Percentiles rank a stretch among this genome's conserved stretches.
Conservation (phyloP, 169 alveolate genomes). For the Neospora caninum region DNA sequence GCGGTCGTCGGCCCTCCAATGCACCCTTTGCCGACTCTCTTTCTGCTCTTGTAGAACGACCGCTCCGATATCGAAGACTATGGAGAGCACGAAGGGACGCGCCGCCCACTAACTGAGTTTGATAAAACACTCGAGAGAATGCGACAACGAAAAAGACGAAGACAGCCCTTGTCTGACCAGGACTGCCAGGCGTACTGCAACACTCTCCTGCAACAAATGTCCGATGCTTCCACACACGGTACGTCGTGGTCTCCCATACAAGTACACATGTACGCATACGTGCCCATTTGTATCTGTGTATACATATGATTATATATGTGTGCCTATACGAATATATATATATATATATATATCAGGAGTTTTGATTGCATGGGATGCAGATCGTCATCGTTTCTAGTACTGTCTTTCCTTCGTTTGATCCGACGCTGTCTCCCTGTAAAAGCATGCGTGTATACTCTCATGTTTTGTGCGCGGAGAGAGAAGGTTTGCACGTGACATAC, state of each 20-base stretch:
- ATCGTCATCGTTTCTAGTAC: too few relatives aligned
- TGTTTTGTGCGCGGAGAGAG: too few relatives aligned
- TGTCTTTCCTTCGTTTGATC: too few relatives aligned
- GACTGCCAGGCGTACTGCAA: conserved; percentile 46
- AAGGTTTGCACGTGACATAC: too few relatives aligned
- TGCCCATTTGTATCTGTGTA: neutral
- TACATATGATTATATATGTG: neutral
- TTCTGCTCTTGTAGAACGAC: neutral
- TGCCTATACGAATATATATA: neutral
- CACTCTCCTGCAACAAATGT: conserved; percentile 45
- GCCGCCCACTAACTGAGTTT: conserved; percentile 26
- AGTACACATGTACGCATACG: neutral
- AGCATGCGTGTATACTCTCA: too few relatives aligned
- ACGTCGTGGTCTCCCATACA: neutral
- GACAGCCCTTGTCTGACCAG: conserved; percentile 10
- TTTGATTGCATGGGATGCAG: too few relatives aligned
- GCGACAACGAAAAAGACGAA: conserved; percentile 20
- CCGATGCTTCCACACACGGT: conserved; percentile 44
- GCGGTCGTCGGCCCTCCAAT: too few relatives aligned
- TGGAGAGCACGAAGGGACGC: neutral
- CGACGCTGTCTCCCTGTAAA: too few relatives aligned
- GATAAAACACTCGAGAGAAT: conserved; percentile 35
- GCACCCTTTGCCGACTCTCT: neutral
- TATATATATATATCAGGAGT: neutral
- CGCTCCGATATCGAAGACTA: conserved; percentile 11